These are phyloP conservation scores for Lithohypha guttulata DNA, from an alignment of 2,329 filamentous ascomycete species.

Conservation along the genomic window DNA sequence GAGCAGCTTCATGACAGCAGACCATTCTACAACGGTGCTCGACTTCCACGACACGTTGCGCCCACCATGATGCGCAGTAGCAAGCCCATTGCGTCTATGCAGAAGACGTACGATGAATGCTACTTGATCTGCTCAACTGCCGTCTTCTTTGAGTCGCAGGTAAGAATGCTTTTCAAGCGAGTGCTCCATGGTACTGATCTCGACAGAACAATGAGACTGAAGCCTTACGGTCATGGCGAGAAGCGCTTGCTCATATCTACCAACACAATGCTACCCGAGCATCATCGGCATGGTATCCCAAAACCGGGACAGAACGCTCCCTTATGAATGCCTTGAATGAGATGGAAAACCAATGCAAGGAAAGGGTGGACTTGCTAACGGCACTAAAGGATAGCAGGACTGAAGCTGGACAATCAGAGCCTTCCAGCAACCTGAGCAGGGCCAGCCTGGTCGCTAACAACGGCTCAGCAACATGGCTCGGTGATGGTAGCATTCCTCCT, in stretches of 20 bases:
- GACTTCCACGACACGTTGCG: neutral
- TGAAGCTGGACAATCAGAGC: conserved; percentile 22
- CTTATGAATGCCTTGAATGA: conserved; percentile 70
- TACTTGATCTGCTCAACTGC: conserved; percentile 92
- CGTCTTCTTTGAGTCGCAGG: conserved; percentile 90
- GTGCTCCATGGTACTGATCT: neutral
- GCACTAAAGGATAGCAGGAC: conserved; percentile 59
- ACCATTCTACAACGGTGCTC: too few species aligned
- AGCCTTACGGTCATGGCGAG: conserved; percentile 81
- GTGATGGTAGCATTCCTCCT: conserved; percentile 69
- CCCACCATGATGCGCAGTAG: conserved; percentile 39
- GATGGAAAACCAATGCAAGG: conserved; percentile 84
- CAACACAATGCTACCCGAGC: conserved; percentile 71
- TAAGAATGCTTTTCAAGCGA: conserved; percentile 27
- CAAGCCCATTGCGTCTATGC: conserved; percentile 61
- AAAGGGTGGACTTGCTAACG: conserved; percentile 79
- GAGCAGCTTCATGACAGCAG: too few species aligned
- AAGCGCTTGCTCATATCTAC: conserved; percentile 77
- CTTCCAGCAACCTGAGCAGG: conserved; percentile 10
- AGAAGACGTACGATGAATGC: conserved; percentile 96
- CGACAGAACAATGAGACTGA: conserved; percentile 77
- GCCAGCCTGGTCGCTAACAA: neutral
- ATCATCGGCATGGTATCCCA: conserved; percentile 56
- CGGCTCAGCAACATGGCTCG: conserved; percentile 50
- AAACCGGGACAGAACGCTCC: conserved; percentile 72